Evolutionary conservation across 2,329 filamentous ascomycete species (phyloP).

Genomic region (Aspergillus brunneoviolaceus): DNA sequence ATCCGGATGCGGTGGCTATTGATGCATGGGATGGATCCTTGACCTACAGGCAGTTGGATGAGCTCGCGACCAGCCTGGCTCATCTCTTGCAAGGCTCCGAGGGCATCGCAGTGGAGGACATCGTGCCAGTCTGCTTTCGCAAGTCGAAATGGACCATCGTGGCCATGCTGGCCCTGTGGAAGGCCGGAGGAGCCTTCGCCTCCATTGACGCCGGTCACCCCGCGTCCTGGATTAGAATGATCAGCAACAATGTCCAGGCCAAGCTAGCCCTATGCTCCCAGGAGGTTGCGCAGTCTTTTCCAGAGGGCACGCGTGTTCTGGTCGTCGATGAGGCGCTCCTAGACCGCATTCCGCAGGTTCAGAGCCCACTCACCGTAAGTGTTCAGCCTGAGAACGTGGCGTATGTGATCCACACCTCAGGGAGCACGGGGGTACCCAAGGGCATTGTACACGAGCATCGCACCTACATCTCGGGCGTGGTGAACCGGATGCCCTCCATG

Average conservation of each 20-base stretch:
- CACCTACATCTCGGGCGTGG: too few relatives aligned
- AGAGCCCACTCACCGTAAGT: too few relatives aligned
- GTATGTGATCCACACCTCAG: too few relatives aligned
- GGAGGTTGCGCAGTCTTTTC: neutral
- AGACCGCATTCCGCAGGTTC: too few relatives aligned
- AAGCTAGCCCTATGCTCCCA: neutral
- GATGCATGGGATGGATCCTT: neutral
- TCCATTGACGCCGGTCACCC: too few relatives aligned
- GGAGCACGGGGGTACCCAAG: too few relatives aligned
- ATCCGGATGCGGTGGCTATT: neutral
- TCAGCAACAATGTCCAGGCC: neutral
- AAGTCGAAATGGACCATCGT: neutral
- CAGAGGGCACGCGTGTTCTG: neutral
- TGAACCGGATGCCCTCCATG: too few relatives aligned
- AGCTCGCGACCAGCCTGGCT: neutral
- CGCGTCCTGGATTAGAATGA: too few relatives aligned
- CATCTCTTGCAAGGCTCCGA: neutral
- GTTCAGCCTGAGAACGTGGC: too few relatives aligned
- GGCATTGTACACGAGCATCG: too few relatives aligned
- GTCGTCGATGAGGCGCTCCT: too few relatives aligned
- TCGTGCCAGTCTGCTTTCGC: neutral
- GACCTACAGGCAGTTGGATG: neutral
- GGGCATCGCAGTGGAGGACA: neutral
- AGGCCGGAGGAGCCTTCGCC: neutral
- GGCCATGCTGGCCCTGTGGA: neutral